Evolutionary conservation across 129 eudicot genomes (phyloP), one percentile per base, ranked within the genome.

Genomic region (Centaurea solstitialis): DNA sequence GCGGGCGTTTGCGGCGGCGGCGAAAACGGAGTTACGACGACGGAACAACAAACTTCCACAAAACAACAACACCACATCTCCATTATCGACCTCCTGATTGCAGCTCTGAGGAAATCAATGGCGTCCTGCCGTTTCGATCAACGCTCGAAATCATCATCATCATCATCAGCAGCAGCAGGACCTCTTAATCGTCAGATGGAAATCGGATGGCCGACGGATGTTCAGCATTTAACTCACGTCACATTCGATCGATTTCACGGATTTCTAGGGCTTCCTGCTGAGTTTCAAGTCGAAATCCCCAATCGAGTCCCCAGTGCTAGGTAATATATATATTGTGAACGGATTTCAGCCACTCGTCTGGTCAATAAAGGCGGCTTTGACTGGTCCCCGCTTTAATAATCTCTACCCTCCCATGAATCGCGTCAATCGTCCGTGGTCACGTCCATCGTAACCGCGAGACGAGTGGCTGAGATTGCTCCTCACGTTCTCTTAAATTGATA

Each of bases 201-300:
- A 73, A 95, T 95, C 47, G 98, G 99, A 30, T 92, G 97, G 93
- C 98, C 99, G 39, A 95, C 99, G 7, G 87, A 95, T 76, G 97
- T 95, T 7, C 89, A 91, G 38, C 99, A 95, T 76, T 67, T 95
- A 71, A 84, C 93, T 17, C 99, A 95, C 80, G 99, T 95, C 73
- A 95, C 99, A 1, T 95, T 95, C 45, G 99, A 95, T 61, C 85
- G 94, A 13, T 95, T 95, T 73, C 87, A 92, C 70, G 99, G 99
- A 1, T 95, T 95, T 84, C 74, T 92, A 76, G 99, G 99, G 10
- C 93, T 95, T 68, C 99, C 98, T 15, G 88, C 83, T 73, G 99
- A 91, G 81, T 88, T 95, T 24, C 85, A 95, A 86, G 92, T 93
- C 83, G 96, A 94, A 78, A 86, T 95, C 76, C 98, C 99, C 7